Evolutionary conservation across 345 rosid genomes (phyloP).

Genomic region (Eucalyptus sideroxylon): DNA sequence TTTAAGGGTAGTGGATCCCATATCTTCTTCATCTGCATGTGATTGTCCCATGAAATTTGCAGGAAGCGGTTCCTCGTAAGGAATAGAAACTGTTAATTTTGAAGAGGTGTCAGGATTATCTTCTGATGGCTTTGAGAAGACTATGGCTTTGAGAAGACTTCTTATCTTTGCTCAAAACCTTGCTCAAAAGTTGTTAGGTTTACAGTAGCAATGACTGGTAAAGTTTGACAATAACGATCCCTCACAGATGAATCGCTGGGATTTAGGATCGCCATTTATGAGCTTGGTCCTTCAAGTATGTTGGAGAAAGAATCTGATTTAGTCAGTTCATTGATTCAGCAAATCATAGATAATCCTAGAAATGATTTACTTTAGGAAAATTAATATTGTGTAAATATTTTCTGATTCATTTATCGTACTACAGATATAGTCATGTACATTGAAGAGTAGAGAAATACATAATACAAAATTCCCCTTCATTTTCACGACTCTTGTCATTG

Average conservation of each 20-base stretch:
- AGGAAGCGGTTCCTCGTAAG: background rate
- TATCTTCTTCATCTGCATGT: background rate
- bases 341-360: too few relatives aligned
- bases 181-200: background rate
- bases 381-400: too few relatives aligned
- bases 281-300: background rate
- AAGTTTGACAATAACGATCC: background rate
- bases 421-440: too few relatives aligned
- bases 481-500: too few relatives aligned
- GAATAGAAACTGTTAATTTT: background rate
- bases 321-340: too few relatives aligned
- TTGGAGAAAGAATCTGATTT: too few relatives aligned
- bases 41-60: background rate
- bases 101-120: background rate
- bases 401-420: too few relatives aligned
- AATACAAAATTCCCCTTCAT: too few relatives aligned
- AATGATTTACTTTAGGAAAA: too few relatives aligned
- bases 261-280: background rate
- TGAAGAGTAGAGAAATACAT: too few relatives aligned
- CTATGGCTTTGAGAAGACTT: too few relatives aligned
- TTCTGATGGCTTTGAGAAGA: background rate
- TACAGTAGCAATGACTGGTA: background rate
- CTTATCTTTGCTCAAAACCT: background rate
- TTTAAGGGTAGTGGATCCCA: background rate
- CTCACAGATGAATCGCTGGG: background rate